Percentiles rank a stretch among this genome's conserved stretches.
Evolutionary conservation across 345 rosid genomes (phyloP).

Genomic region (Toxicodendron radicans): DNA sequence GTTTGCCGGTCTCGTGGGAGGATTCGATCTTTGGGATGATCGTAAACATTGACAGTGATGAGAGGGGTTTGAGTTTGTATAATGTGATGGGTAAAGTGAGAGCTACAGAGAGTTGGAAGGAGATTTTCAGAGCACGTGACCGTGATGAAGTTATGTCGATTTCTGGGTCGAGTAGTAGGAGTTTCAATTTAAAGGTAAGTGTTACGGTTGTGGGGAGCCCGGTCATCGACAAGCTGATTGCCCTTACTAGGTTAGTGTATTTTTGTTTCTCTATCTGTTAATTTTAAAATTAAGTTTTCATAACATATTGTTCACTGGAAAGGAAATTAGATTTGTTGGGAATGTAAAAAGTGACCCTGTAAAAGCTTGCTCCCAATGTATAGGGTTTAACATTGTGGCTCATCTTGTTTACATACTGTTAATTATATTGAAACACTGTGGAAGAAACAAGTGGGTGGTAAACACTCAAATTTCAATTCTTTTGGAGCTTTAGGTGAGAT

Average conservation of each 20-base stretch:
- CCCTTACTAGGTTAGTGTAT: background rate
- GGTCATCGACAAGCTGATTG: background rate
- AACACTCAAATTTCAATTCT: too few species aligned
- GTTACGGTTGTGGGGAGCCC: slow-evolving; percentile 11
- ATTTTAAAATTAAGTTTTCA: background rate
- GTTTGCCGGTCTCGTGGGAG: slow-evolving; percentile 13
- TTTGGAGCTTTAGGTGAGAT: too few species aligned
- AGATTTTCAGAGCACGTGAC: background rate
- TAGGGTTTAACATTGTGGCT: background rate
- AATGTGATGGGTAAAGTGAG: background rate
- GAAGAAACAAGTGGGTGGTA: too few species aligned
- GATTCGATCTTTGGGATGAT: background rate
- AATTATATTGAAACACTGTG: too few species aligned
- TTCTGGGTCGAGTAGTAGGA: background rate
- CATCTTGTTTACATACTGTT: background rate
- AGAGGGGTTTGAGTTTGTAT: background rate
- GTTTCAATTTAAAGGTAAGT: slow-evolving; percentile 1
- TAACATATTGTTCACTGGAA: background rate
- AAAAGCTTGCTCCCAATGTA: background rate
- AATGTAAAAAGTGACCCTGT: background rate
- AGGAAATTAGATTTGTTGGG: too few species aligned
- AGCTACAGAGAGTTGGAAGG: background rate
- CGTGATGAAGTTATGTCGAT: background rate
- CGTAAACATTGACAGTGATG: background rate
- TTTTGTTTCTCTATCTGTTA: background rate